Percentiles rank a stretch among this genome's conserved stretches.
Conservation (phyloP, 352 stramenopile genomes). For the Globisporangium radiosum region DNA sequence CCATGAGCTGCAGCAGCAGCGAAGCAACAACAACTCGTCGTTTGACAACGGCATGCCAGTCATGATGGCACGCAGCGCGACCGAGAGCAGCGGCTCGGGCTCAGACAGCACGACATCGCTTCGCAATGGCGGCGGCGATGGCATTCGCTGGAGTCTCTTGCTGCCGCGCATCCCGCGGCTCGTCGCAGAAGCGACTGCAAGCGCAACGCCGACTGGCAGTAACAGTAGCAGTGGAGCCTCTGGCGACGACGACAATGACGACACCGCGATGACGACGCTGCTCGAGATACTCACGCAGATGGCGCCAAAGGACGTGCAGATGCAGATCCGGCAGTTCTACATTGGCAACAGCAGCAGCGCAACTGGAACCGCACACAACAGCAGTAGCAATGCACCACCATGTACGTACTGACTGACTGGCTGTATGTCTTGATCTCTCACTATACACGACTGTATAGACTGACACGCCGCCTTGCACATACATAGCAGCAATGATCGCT, state of each 20-base stretch:
- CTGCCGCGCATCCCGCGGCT: slow-evolving; percentile 37
- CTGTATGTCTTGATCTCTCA: background rate
- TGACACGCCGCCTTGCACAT: background rate
- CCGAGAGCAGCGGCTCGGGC: background rate
- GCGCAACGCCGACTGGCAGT: too few relatives aligned
- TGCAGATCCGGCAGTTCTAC: slow-evolving; percentile 52
- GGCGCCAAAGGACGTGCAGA: slow-evolving; percentile 44
- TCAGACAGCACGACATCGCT: background rate
- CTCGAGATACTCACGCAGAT: slow-evolving; percentile 52
- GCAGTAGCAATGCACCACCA: slow-evolving; percentile 8
- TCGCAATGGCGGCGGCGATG: background rate
- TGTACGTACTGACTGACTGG: slow-evolving; percentile 11
- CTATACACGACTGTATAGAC: background rate
- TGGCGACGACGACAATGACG: slow-evolving; percentile 5
- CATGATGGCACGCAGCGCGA: background rate
- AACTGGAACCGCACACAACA: background rate
- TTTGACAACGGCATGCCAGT: slow-evolving; percentile 1
- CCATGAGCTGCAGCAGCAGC: slow-evolving; percentile 6
- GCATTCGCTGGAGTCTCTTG: slow-evolving; percentile 27
- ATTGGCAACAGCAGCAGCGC: slow-evolving; percentile 11
- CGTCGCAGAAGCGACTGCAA: slow-evolving; percentile 30
- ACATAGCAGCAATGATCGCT: slow-evolving; percentile 13
- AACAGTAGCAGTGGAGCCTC: background rate
- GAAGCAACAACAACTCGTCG: slow-evolving; percentile 2
- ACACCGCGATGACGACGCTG: slow-evolving; percentile 19